Base-by-base conservation (phyloP, 1,284 basidiomycete species). In the Cerioporus squamosus region DNA sequence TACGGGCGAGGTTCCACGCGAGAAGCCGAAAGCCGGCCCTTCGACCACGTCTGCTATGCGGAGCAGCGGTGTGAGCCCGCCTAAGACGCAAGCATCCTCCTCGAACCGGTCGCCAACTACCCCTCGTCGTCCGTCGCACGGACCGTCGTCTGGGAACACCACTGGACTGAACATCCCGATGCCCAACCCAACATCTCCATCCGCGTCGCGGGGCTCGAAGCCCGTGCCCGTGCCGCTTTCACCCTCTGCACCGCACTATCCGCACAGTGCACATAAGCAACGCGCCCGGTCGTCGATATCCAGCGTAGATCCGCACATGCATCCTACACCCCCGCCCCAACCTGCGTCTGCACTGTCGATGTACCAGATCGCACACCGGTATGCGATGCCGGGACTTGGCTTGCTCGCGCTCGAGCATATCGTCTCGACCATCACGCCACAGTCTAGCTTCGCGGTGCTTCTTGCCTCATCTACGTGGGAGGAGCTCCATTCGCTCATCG, bases 341-440 rank as follows among this genome's bases (percentile, higher is more conserved):
- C 83, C 90, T 20, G 88, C 88, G 18, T 89, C 87, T 26, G 90
- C 91, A 1, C 75, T 95, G 33, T 84, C 89, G 0, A 83, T 94
- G 66, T 95, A 93, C 75, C 86, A 90, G 67, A 80, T 94, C 15
- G 90, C 92, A 10, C 91, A 94, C 75, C 81, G 91, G 39, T 95
- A 94, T 71, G 77, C 79, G 9, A 85, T 94, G 75, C 82, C 84
- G 3, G 81, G 79, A 9, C 79, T 95, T 22, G 84, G 85, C 36
- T 69, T 79, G 12, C 79, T 94, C 8, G 88, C 92, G 2, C 74
- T 91, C 54, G 85, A 90, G 51, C 91, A 93, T 69, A 86, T 94
- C 66, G 81, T 94, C 75, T 79, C 81, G 5, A 88, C 85, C 2
- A 83, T 95, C 42, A 90, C 87, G 7, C 87, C 89, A 5, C 78